phyloP scores from a whole-genome alignment of 148 eudicot species.

The Silene uniflora region DNA sequence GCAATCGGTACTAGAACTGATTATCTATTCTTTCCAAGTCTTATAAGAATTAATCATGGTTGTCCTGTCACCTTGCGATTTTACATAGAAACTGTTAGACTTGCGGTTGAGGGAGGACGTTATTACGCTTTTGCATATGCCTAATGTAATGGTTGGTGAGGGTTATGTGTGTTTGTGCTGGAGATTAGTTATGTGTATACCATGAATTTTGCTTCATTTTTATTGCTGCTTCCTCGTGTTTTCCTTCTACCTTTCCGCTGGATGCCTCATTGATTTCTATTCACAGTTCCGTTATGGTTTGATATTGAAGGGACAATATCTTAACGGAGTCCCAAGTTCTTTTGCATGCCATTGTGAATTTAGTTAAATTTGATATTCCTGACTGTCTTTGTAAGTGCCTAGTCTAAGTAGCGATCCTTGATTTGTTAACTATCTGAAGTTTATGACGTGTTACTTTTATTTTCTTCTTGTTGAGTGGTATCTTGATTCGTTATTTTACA shows the following conservation, averaged over 20 bases:
- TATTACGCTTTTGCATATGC: not conserved
- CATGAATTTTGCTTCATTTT: not conserved
- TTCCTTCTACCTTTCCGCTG: not conserved
- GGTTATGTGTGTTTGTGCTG: not conserved
- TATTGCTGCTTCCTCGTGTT: not conserved
- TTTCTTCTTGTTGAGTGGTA: not conserved
- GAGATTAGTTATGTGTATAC: not conserved
- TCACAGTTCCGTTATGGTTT: not conserved
- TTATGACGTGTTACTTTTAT: not conserved
- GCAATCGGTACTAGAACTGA: slow-evolving; percentile 45
- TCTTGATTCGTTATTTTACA: slow-evolving; percentile 12
- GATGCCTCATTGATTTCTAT: not conserved
- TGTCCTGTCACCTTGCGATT: not conserved
- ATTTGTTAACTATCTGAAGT: not conserved
- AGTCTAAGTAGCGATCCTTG: not conserved
- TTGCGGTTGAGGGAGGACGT: not conserved
- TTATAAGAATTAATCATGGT: not conserved
- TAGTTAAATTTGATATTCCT: not conserved
- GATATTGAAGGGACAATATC: not conserved
- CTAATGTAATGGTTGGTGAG: not conserved
- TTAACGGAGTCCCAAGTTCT: not conserved
- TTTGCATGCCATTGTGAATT: not conserved
- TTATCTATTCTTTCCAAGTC: not conserved
- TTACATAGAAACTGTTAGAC: not conserved
- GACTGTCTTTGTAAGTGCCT: not conserved